These are phyloP conservation scores for Tirmania nivea DNA, from an alignment of 495 filamentous ascomycete species.

Conservation along the genomic window DNA sequence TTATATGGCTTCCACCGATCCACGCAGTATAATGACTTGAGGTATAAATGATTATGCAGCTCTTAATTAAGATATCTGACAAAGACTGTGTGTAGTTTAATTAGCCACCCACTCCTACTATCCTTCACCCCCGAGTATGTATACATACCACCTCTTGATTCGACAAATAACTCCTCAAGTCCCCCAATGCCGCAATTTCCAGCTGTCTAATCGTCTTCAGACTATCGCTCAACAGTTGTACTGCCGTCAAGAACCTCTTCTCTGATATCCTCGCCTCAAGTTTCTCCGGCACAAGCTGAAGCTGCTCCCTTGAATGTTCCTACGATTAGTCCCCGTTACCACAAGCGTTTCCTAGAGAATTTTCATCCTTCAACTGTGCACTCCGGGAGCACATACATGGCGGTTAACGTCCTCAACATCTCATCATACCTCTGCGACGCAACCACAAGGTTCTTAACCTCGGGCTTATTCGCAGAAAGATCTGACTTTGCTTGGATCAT, in stretches of 20 bases:
- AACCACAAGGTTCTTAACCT: conserved; percentile 66
- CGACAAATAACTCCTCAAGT: conserved; percentile 65
- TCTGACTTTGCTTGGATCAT: conserved; percentile 62
- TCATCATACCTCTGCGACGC: conserved; percentile 81
- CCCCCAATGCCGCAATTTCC: conserved; percentile 74
- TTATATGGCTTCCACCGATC: conserved; percentile 67
- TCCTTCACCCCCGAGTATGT: not conserved
- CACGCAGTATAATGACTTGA: conserved; percentile 91
- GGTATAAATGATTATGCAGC: conserved; percentile 86
- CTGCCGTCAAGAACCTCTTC: conserved; percentile 81
- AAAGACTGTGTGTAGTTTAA: conserved; percentile 29
- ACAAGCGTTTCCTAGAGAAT: too few species aligned
- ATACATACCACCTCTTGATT: conserved; percentile 56
- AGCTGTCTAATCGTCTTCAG: conserved; percentile 60
- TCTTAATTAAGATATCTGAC: conserved; percentile 88
- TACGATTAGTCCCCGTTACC: not conserved
- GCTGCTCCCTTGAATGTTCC: conserved; percentile 35
- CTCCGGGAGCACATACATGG: conserved; percentile 31
- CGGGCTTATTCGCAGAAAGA: conserved; percentile 69
- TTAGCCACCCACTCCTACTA: conserved; percentile 1
- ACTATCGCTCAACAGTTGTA: conserved; percentile 75
- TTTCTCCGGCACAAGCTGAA: conserved; percentile 78
- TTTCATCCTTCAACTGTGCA: too few species aligned
- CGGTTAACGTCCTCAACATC: conserved; percentile 60
- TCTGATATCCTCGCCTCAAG: conserved; percentile 86